Evolutionary conservation across 2,329 filamentous ascomycete species (phyloP), one percentile per base, ranked within the genome.

Genomic region (Ascochyta viciae-villosae): DNA sequence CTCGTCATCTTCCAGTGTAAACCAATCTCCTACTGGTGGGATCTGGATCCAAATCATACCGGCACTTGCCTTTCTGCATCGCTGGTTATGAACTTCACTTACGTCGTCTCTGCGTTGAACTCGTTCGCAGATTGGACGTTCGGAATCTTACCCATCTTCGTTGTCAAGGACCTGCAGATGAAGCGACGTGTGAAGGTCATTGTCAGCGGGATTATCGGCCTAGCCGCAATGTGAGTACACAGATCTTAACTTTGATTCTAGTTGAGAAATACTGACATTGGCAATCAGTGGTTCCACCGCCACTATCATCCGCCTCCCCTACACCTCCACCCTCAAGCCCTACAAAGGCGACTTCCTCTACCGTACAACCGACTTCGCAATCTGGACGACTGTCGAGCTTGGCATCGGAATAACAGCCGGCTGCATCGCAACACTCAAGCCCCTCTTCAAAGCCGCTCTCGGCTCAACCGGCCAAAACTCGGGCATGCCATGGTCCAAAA

Each of bases 101-200:
- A 83, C 54, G 57, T 55, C 2, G 64, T 69, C 9, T 68, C 66
- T 15, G 68, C 58, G 5, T 57, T 72, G 9, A 71, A 68, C 45
- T 63, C 68, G 3, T 55, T 71, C 19, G 66, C 68, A 9, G 70
- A 72, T 43, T 71, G 67, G 67, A 64, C 67, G 1, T 70, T 71
- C 46, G 70, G 63, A 6, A 50, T 70, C n/a, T 56, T 72, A 9
- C 70, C 70, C 10, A 77, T 82, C 9, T 79, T 81, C 47, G 72
- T 88, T 3, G 77, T 87, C 8, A 81, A 78, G 72, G 79, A 81
- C 29, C 67, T 87, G 47, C 81, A 86, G 56, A 85, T 87, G 80
- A 80, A 80, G 62, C 67, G 61, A 22, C 77, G 76, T 54, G 81
- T 79, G 13, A 87, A 86, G 65, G 42, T 80, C 10, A 80, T 83